Base-by-base conservation (phyloP, 1,284 basidiomycete genomes). In the Fomitopsis betulina region DNA sequence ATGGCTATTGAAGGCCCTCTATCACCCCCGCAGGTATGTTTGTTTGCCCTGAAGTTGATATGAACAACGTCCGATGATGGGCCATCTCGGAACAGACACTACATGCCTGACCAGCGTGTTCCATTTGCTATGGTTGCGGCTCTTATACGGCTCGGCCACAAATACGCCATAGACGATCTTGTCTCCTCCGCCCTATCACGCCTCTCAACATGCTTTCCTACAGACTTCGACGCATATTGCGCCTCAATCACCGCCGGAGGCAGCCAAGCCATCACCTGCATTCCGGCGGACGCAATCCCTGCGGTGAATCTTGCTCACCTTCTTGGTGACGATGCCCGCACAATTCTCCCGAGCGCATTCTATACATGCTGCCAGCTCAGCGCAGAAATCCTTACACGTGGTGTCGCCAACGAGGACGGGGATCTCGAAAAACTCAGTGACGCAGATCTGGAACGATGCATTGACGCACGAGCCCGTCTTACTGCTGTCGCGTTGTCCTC, bases 251-350 rank as follows among this genome's bases (percentile, higher is more conserved):
- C 39, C 15, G 25, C 38, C 2, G 47, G 35, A 30, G 43, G 55
- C 6, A 51, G 49, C 49, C 6, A 33, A 5, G n/a, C 15, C 13
- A 23, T 51, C 17, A 10, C 30, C n/a, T 37, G 30, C 33, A 37
- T 5, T 13, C 25, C 49, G n/a, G 37, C n/a, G 19, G 55, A 54
- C 25, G 55, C 57, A 25, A 57, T 61, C 21, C 35, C 53, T 25
- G 53, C 58, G 45, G 53, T 61, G 30, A 57, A 58, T 21, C 55
- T 61, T 53, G 60, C 60, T 9, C 60, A 57, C 15, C 58, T 61
- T 39, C 52, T 53, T 19, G 49, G 49, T 32, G 49, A 51, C 13
- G 55, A 45, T 23, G 45, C 42, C 15, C 32, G 19, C 15, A 23
- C 39, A 13, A 50, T 61, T 47, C 57, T 61, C 21, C 60, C 60